Conservation (phyloP, 139 green algal genomes). For the Chlamydomonas sp. region DNA sequence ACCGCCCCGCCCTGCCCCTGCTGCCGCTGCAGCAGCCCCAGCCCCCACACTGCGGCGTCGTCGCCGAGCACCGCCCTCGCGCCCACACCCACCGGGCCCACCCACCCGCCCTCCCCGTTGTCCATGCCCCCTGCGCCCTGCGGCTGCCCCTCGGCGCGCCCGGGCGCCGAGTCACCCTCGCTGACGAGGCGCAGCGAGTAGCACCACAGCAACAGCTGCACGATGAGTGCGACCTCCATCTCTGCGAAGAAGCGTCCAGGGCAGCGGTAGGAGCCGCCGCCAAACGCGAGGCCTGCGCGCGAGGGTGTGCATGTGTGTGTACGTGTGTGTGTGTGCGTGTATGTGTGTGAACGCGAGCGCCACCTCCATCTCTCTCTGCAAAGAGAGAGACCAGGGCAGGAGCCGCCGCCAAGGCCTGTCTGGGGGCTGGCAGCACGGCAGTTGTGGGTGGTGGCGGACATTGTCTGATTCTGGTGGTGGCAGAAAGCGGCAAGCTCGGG, state of each 20-base stretch:
- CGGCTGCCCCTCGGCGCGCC: neutral
- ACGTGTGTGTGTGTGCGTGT: too few species aligned
- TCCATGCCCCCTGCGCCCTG: too few species aligned
- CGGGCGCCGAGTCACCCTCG: neutral
- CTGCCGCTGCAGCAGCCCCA: conserved; percentile 9
- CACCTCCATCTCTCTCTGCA: too few species aligned
- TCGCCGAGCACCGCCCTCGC: conserved; percentile 4
- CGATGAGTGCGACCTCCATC: conserved; percentile 54
- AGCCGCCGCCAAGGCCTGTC: too few species aligned
- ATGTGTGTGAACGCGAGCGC: too few species aligned
- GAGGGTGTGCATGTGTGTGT: too few species aligned
- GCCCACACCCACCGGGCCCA: conserved; percentile 2
- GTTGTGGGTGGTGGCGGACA: too few species aligned
- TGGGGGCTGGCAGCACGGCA: too few species aligned
- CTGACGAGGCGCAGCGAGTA: neutral
- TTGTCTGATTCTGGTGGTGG: too few species aligned
- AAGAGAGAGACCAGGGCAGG: too few species aligned
- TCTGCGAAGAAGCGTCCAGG: conserved; percentile 68
- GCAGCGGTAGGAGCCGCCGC: conserved; percentile 50
- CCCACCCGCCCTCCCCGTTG: neutral
- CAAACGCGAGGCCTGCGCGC: conserved; percentile 25
- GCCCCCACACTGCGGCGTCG: neutral
- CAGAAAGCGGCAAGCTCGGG: too few species aligned
- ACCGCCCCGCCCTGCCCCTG: neutral
- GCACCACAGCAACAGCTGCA: conserved; percentile 40